Evolutionary conservation across 768 basidiomycete genomes (phyloP).

Genomic region (Roridomyces roridus): DNA sequence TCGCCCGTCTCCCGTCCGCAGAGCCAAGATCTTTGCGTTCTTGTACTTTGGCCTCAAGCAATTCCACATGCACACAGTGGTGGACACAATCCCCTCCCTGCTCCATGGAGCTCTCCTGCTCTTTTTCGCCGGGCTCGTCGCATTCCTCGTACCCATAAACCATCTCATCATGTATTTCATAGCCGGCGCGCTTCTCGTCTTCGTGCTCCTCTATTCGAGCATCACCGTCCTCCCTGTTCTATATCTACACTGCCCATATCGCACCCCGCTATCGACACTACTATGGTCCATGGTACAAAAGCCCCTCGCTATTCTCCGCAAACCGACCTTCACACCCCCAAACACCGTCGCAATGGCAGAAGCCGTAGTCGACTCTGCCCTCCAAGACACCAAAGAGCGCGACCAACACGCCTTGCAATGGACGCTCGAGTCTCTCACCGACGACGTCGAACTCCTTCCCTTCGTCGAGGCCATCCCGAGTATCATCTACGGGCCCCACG

Average conservation of each 20-base stretch:
- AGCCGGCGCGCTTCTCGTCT: background rate
- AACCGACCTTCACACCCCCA: too few species aligned
- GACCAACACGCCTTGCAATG: background rate
- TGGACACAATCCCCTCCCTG: slow-evolving; percentile 9
- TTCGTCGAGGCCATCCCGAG: background rate
- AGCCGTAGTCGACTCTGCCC: too few species aligned
- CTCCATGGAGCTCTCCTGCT: slow-evolving; percentile 11
- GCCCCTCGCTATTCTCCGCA: too few species aligned
- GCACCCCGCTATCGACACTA: background rate
- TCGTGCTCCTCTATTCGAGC: background rate
- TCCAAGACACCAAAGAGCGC: too few species aligned
- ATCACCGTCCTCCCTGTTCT: background rate
- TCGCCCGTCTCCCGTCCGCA: background rate
- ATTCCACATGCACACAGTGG: slow-evolving; percentile 6
- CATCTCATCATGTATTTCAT: slow-evolving; percentile 1
- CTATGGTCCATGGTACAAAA: slow-evolving; percentile 1
- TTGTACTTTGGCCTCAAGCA: slow-evolving; percentile 4
- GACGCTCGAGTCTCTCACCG: background rate
- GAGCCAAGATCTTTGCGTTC: slow-evolving; percentile 4
- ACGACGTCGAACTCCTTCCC: background rate
- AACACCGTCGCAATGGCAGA: too few species aligned
- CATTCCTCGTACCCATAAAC: slow-evolving; percentile 4
- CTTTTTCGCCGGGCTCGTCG: slow-evolving; percentile 10
- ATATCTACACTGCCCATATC: slow-evolving; percentile 1
- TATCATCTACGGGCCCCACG: background rate